Base-by-base conservation (phyloP, 148 eudicot species). In the Chenopodium formosanum region DNA sequence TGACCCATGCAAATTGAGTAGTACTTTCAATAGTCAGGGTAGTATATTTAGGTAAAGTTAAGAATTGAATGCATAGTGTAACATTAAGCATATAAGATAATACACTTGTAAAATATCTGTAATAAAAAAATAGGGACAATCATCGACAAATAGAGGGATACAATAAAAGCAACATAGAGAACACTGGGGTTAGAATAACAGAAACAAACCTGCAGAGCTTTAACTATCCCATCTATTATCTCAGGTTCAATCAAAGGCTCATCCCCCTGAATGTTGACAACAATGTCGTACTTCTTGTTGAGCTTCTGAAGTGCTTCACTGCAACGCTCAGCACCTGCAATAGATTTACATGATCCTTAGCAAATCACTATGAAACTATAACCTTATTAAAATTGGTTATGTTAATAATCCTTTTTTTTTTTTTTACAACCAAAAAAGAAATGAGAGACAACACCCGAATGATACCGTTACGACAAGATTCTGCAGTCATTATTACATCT, bases 201-300 rank as follows among this genome's bases (percentile, higher is more conserved):
- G 83, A 67, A 82, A 67, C 44, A 76, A 76, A 94, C 99, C 94
- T 92, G 97, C 74, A 94, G 85, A 34, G 99, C 97, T 89, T 91
- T 91, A 69, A 96, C 99, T 81, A 96, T 90, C 74, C 99, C 98
- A 88, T 96, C 99, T 73, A 96, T 91, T 72, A 96, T 89, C 85
- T 94, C 98, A 58, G 98, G 98, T 82, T 96, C 97, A 77, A 96
- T 91, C 56, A 96, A 91, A 77, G 99, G 98, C 81, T 97, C 98
- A 85, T 97, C 99, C 31, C 99, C 98, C 84, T 97, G 99, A 82
- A 94, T 94, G 83, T 97, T 97, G 78, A 97, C 98, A 27, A 97
- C 99, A 84, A 97, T 83, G 73, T 97, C 99, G 83, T 92, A 96
- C 84, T 89, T 88, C 84, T 94, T 91, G 58, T 82, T 84, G 82